phyloP scores from a whole-genome alignment of 345 rosid species.

The Mercurialis annua region DNA sequence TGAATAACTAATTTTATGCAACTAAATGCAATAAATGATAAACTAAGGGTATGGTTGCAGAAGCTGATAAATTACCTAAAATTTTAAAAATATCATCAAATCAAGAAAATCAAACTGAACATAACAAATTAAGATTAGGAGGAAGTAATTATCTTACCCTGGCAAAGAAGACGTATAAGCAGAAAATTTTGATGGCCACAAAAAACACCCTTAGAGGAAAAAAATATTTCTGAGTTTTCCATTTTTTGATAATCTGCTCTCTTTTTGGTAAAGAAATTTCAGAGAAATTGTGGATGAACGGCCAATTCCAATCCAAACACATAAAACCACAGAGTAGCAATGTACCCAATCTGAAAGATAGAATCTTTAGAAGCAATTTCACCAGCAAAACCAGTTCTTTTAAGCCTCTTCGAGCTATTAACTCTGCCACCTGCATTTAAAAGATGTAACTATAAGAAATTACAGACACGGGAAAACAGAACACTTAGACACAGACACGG shows the following conservation, averaged over 20 bases:
- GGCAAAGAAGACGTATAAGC: conserved; percentile 51
- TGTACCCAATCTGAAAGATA: conserved; percentile 68
- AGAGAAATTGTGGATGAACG: conserved; percentile 64
- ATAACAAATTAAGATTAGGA: no score
- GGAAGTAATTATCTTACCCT: conserved; percentile 32
- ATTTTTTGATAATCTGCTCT: conserved; percentile 47
- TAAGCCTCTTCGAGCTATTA: conserved; percentile 40
- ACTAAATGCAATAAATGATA: no score
- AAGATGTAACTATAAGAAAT: background rate
- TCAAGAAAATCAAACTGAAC: no score
- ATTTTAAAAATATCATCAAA: no score
- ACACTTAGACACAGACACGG: no score
- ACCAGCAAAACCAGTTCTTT: conserved; percentile 37
- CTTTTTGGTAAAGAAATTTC: conserved; percentile 55
- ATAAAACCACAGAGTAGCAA: conserved; percentile 58
- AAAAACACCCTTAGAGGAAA: conserved; percentile 52
- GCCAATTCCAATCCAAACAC: conserved; percentile 60
- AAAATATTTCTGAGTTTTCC: conserved; percentile 44
- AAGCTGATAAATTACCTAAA: no score
- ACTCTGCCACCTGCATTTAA: conserved; percentile 59
- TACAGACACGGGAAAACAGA: background rate
- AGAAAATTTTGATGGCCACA: conserved; percentile 45
- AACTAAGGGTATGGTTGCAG: no score
- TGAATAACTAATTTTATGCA: no score
- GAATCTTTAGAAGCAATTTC: conserved; percentile 37